Evolutionary conservation across 768 basidiomycete species (phyloP).

Genomic region (Pleurotus salmoneostramineus): DNA sequence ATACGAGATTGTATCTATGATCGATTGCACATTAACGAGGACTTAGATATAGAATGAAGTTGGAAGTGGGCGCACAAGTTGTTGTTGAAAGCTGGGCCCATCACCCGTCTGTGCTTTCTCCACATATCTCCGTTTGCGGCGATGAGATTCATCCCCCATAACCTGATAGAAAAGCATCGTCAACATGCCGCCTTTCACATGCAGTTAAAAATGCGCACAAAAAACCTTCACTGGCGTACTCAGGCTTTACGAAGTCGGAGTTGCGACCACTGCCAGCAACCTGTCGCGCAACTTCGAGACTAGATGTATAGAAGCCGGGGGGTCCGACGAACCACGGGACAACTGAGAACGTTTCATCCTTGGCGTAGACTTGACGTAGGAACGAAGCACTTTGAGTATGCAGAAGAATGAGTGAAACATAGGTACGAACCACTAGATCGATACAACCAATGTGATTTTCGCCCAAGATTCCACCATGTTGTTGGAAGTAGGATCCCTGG

Average conservation of each 20-base stretch:
- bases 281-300: slow-evolving; percentile 44
- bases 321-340: slow-evolving; percentile 33
- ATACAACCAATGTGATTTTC: slow-evolving; percentile 31
- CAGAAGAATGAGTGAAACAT: background rate
- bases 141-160: slow-evolving; percentile 29
- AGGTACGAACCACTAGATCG: slow-evolving; percentile 26
- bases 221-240: slow-evolving; percentile 22
- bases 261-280: slow-evolving; percentile 34
- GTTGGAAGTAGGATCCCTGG: slow-evolving; percentile 34
- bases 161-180: background rate
- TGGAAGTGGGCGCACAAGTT: slow-evolving; percentile 15
- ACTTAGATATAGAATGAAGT: background rate
- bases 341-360: slow-evolving; percentile 38
- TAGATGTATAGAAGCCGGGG: slow-evolving; percentile 36
- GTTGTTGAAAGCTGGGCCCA: slow-evolving; percentile 26
- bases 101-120: slow-evolving; percentile 29
- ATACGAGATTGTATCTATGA: slow-evolving; percentile 36
- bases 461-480: slow-evolving; percentile 39
- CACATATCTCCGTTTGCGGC: slow-evolving; percentile 24
- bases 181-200: background rate
- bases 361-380: slow-evolving; percentile 28
- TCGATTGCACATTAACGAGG: background rate
- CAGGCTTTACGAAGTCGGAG: slow-evolving; percentile 36
- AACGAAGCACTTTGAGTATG: background rate
- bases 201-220: slow-evolving; percentile 21